Evolutionary conservation across 768 basidiomycete species (phyloP).

Genomic region (Pleurotus cornucopiae): DNA sequence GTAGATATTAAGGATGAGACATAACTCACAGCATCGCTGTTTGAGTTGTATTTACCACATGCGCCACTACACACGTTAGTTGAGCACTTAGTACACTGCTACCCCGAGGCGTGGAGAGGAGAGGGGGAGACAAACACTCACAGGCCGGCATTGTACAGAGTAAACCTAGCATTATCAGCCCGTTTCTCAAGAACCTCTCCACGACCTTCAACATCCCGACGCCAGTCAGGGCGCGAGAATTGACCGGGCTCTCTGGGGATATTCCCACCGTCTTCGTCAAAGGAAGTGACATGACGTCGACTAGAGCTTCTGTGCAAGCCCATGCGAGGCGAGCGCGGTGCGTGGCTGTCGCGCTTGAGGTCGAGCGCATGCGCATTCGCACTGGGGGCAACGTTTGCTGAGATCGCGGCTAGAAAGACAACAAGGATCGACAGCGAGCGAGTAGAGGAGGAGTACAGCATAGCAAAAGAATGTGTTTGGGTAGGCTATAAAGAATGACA

Average conservation of each 20-base stretch:
- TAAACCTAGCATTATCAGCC: slow-evolving; percentile 18
- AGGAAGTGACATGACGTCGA: not conserved
- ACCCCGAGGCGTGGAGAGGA: not conserved
- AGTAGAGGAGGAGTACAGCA: not conserved
- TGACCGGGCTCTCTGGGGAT: not conserved
- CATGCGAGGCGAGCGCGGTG: not conserved
- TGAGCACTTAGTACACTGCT: not conserved
- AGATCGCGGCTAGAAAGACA: not conserved
- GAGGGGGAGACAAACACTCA: slow-evolving; percentile 14
- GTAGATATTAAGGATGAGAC: not conserved
- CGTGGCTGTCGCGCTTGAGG: not conserved
- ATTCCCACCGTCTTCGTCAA: not conserved
- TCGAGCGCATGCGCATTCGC: not conserved
- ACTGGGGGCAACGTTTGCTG: not conserved
- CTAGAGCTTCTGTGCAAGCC: slow-evolving; percentile 1
- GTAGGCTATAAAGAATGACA: too few species aligned
- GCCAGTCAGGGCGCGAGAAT: not conserved
- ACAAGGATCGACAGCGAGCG: not conserved
- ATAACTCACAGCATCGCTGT: slow-evolving; percentile 26
- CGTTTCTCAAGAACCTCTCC: slow-evolving; percentile 10
- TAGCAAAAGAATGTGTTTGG: too few species aligned
- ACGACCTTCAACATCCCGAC: slow-evolving; percentile 1
- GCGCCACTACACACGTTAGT: slow-evolving; percentile 31
- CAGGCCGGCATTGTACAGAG: slow-evolving; percentile 23
- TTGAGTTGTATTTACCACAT: slow-evolving; percentile 26